Base-by-base conservation (phyloP, 345 rosid species). In the Luvunga scandens region DNA sequence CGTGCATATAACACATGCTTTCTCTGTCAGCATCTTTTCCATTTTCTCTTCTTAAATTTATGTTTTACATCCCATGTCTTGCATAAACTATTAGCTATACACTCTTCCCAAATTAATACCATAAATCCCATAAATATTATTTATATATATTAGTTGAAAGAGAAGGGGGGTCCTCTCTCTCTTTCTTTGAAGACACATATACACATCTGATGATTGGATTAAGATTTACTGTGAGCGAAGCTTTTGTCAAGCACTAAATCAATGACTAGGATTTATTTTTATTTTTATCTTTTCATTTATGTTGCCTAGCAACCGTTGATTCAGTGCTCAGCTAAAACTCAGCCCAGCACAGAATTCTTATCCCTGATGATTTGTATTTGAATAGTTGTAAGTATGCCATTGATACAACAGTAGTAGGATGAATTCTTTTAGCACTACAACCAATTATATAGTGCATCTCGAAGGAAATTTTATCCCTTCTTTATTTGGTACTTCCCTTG, bases 1-100 rank as follows among this genome's bases (percentile, higher is more conserved):
- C 56, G 98, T 96, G 77, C 99, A 96, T 81, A 88, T 91, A 83
- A 90, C 98, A 22, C 95, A 94, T 73, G 94, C 97, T 77, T 96
- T 94, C 89, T 81, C 92, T 55, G 99, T 96, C 28, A 89, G 98
- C 78, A 64, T 72, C n/a, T 80, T 77, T 18, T 74, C 63, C 31
- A 45, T n/a, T 38, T 3, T 55, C 25, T 72, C 69, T 57, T 22
- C 28, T 30, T 70, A 25, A 9, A 62, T 59, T 36, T 34, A 8
- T 19, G 24, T 45, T 30, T 28, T 22, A 38, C 73, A 71, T 72
- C 9, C 61, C 56, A 6, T n/a, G 27, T 59, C 12, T 24, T 22
- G 62, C 4, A 31, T 22, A 21, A 55, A 24, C 24, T 42, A 30
- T 72, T 55, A 14, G 25, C 42, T 8, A 12, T 7, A 30, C 1